Base-by-base conservation (phyloP, 2,329 filamentous ascomycete genomes). In the Nemania sp. region DNA sequence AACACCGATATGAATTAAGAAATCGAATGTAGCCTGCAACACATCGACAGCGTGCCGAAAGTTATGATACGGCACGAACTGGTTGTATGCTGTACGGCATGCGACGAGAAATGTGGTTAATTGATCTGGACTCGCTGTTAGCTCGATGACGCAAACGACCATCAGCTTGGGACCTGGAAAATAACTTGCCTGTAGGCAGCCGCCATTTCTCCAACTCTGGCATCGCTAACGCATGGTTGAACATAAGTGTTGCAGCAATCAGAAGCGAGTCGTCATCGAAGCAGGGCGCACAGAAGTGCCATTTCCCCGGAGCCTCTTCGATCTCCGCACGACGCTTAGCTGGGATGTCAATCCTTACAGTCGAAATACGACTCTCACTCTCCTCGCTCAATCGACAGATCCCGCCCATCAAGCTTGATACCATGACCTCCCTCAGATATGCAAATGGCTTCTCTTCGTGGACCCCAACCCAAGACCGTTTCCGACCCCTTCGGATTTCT, bases 31-130 rank as follows among this genome's bases (percentile, higher is more conserved):
- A 1, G 93, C 95, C 71, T 97, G 93, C 48, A 97, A 79, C 23
- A 99, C 94, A 72, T 99, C 94, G 57, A 97, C 88, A 19, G 96
- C 94, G 72, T 99, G 94, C 49, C 93, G 89, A 71, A 97, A 99
- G 73, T 99, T 99, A 77, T 99, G 94, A 68, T 97, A 99, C 19
- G 93, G 89, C 30, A 97, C 91, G 70, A 96, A 96, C 54, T 84
- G 89, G 71, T 97, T 97, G 75, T 99, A 99, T n/a, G 94, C 90
- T 42, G 88, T 86, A 57, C 93, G 88, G 67, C 91, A 94, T 48
- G 92, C 91, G 59, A 96, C 82, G 56, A 97, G 78, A 67, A 96
- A 97, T 49, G 84, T 86, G 61, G 89, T 88, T 23, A 99, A 78
- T 70, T 95, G 87, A 64, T 89, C 91, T 90, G 66, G 37, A 48